phyloP scores from a whole-genome alignment of 1,284 basidiomycete species.

The Rhodotorula mucilaginosa region DNA sequence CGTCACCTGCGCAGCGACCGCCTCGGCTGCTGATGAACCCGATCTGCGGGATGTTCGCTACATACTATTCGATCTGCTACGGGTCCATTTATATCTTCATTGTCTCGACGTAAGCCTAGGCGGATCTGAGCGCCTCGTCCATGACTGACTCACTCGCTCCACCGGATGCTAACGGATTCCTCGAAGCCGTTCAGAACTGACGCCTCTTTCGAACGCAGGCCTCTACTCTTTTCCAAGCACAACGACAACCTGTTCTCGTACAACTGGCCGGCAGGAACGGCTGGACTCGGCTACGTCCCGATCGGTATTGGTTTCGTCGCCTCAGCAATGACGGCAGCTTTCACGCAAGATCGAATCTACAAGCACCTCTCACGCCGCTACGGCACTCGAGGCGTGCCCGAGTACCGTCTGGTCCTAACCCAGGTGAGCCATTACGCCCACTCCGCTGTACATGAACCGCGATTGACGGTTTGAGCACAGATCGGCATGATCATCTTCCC shows the following conservation, averaged over 20 bases:
- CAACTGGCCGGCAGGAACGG: slow-evolving; percentile 48
- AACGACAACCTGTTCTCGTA: slow-evolving; percentile 50
- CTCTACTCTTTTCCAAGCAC: slow-evolving; percentile 51
- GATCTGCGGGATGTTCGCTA: slow-evolving; percentile 49
- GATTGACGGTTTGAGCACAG: neutral
- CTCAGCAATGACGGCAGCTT: slow-evolving; percentile 49
- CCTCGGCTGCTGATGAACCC: slow-evolving; percentile 50
- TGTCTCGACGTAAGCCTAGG: slow-evolving; percentile 43
- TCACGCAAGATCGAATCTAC: slow-evolving; percentile 53
- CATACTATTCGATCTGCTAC: slow-evolving; percentile 52
- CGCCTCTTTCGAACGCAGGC: slow-evolving; percentile 37
- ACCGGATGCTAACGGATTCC: too few relatives aligned
- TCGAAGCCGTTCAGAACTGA: too few relatives aligned
- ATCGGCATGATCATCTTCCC: slow-evolving; percentile 54
- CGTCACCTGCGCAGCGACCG: slow-evolving; percentile 49
- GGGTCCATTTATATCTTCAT: slow-evolving; percentile 53
- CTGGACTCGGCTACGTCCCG: slow-evolving; percentile 52
- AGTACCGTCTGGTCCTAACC: slow-evolving; percentile 46
- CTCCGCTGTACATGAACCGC: too few relatives aligned
- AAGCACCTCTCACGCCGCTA: slow-evolving; percentile 44
- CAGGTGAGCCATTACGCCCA: neutral
- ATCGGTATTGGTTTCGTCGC: slow-evolving; percentile 51
- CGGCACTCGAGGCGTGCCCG: slow-evolving; percentile 48
- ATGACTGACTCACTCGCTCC: too few relatives aligned
- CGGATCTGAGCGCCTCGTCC: neutral